These are phyloP conservation scores for Apiotrichum domesticum DNA, from an alignment of 1,284 basidiomycete species.

Conservation along the genomic window DNA sequence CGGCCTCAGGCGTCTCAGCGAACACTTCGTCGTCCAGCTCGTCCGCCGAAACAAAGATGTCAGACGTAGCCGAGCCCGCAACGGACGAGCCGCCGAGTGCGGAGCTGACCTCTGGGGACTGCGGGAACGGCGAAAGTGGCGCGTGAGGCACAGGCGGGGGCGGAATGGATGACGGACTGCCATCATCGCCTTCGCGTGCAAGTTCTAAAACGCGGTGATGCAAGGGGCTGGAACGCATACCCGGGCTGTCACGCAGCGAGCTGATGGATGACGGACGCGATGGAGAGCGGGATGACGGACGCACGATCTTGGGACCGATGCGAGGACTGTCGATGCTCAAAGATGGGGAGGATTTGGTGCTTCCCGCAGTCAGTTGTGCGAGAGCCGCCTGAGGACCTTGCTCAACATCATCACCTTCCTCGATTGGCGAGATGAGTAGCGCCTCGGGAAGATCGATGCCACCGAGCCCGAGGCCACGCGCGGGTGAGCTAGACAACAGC, in stretches of 20 bases:
- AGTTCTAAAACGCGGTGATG: constrained; percentile 2
- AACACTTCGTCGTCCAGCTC: neutral
- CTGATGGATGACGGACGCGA: too few species aligned
- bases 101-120: neutral
- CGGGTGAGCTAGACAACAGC: too few species aligned
- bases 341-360: neutral
- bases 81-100: neutral
- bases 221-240: neutral
- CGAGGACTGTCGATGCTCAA: neutral
- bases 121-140: neutral
- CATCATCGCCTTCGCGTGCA: constrained; percentile 1
- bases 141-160: neutral
- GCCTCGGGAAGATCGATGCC: neutral
- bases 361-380: constrained; percentile 1
- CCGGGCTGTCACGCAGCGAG: neutral
- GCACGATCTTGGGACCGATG: neutral
- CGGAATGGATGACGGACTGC: neutral
- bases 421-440: neutral
- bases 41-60: neutral
- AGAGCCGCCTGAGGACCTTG: neutral
- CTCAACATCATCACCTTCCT: neutral
- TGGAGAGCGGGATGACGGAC: neutral
- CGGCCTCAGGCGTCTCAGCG: neutral
- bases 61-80: neutral
- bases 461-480: neutral